Percentiles rank a stretch among this genome's conserved stretches.
These are phyloP conservation scores for Arthrobotrys sinensis DNA, from an alignment of 2,329 filamentous ascomycete genomes.

Conservation along the genomic window DNA sequence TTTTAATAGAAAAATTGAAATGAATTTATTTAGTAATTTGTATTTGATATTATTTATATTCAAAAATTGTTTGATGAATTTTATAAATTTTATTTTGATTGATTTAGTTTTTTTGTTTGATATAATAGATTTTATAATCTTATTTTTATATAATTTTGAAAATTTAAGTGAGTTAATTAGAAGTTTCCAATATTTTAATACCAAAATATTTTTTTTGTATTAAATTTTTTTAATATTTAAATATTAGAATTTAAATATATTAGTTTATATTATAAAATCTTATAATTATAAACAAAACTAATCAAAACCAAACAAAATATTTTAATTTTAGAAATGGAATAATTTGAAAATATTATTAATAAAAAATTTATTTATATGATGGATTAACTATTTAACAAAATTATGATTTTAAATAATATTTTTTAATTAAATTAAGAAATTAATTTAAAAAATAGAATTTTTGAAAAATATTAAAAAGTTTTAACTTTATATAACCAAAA, in stretches of 20 bases:
- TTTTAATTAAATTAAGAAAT: no score
- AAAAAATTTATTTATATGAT: conserved; percentile 1
- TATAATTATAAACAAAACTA: background rate
- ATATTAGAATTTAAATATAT: conserved; percentile 13
- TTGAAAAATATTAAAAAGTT: no score
- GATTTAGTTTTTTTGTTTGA: background rate
- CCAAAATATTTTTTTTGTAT: background rate
- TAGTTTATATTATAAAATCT: conserved; percentile 10
- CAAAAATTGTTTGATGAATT: background rate
- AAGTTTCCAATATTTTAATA: conserved; percentile 4
- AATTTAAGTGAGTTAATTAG: background rate
- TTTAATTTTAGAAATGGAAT: background rate
- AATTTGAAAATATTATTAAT: background rate
- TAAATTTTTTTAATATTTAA: conserved; percentile 7
- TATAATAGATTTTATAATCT: background rate
- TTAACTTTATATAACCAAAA: no score
- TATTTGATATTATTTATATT: conserved; percentile 3
- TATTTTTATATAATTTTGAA: conserved; percentile 13
- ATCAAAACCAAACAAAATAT: conserved; percentile 8
- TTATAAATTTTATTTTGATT: background rate
- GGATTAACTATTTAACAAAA: background rate
- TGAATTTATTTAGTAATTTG: background rate
- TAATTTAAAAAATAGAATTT: no score
- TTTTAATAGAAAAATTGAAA: background rate
- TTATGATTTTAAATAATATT: no score